Evolutionary conservation across 768 basidiomycete genomes (phyloP), one percentile per base, ranked within the genome.

Genomic region (Boletus huronensis): DNA sequence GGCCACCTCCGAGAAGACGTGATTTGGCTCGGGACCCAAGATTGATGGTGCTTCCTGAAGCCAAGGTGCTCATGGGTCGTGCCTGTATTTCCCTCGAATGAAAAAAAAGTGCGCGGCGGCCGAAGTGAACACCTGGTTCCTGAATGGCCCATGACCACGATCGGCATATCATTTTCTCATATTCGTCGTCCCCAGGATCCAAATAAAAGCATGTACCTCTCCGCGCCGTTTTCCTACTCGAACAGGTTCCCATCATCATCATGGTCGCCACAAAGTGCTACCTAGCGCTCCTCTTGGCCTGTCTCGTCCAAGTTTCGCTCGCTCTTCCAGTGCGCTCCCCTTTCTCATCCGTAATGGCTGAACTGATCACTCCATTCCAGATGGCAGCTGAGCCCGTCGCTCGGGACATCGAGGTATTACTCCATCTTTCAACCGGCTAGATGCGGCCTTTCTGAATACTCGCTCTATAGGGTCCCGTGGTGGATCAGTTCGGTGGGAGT

Each of bases 161-260:
- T 56, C 57, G 48, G 53, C 52, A 58, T 35, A 53, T 49, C 46
- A 23, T 58, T 62, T 68, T 55, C 66, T 62, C 66, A 63, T 65
- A 57, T 56, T 58, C 53, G 43, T 49, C 52, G 21, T 19, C 23
- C 42, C 29, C 43, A 38, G 49, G 43, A 53, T 43, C 53, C 52
- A 6, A 53, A 63, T 65, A 67, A 65, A 68, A 63, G 55, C 68
- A 34, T 46, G 45, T 31, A 25, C n/a, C 42, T 36, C 47, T 42
- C 42, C 40, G 41, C 53, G 29, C 17, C 43, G 43, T 34, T 43
- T 31, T 40, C 47, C 38, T 42, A 21, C 53, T 36, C 49, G 53
- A 29, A 10, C 51, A 45, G 39, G 31, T 44, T 34, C 50, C 32
- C 41, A 50, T 5, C 39, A 25, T 54, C 41, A 58, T 31, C 54